Conservation (phyloP, 371 early-diverging fungal species). For the Haplosporangium sp. region DNA sequence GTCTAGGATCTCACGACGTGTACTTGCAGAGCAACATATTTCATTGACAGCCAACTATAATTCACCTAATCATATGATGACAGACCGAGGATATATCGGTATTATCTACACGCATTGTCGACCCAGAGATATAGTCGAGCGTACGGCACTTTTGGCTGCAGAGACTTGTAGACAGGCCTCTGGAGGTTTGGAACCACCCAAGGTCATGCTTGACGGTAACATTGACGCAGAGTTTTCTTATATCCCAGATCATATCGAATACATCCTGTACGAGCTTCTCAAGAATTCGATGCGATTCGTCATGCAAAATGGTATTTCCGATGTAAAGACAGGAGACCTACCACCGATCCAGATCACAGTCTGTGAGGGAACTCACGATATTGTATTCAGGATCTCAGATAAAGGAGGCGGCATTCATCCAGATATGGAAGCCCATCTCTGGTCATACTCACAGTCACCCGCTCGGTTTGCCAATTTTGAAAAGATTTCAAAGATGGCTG, state of each 20-base stretch:
- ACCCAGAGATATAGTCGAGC: constrained; percentile 63
- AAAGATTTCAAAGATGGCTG: constrained; percentile 71
- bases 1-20: constrained; percentile 91
- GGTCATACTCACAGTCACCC: constrained; percentile 79
- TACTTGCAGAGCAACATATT: constrained; percentile 94
- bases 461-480: constrained; percentile 70
- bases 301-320: constrained; percentile 41
- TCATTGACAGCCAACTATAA: constrained; percentile 77
- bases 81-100: constrained; percentile 65
- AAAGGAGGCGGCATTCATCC: constrained; percentile 89
- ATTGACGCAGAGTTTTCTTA: constrained; percentile 74
- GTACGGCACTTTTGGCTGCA: constrained; percentile 53
- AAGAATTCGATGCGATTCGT: constrained; percentile 86
- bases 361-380: constrained; percentile 76
- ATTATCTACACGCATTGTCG: constrained; percentile 70
- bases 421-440: constrained; percentile 73
- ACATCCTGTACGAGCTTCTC: constrained; percentile 92
- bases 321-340: constrained; percentile 31
- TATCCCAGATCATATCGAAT: constrained; percentile 94
- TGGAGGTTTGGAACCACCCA: constrained; percentile 52
- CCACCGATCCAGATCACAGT: constrained; percentile 89
- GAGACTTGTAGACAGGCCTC: constrained; percentile 40
- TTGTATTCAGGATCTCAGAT: constrained; percentile 93
- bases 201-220: constrained; percentile 74
- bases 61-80: constrained; percentile 53